Evolutionary conservation across 345 rosid genomes (phyloP).

Genomic region (Murraya paniculata): DNA sequence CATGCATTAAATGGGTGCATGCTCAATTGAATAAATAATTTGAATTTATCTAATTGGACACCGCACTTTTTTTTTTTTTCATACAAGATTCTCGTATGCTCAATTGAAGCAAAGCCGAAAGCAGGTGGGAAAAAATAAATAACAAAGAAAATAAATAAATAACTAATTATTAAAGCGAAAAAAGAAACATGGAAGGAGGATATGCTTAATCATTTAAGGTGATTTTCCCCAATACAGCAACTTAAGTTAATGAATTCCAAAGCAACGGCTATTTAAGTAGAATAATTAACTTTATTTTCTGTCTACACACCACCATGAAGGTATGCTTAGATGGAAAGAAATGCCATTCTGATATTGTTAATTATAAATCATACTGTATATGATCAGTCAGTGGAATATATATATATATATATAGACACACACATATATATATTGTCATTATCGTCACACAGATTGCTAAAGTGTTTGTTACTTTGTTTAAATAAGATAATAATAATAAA

Average conservation of each 20-base stretch:
- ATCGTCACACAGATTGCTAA: neutral
- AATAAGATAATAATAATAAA: no score
- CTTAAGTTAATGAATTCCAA: neutral
- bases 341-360: neutral
- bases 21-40: conserved; percentile 16
- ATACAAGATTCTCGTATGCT: conserved; percentile 25
- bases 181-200: neutral
- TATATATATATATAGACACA: neutral
- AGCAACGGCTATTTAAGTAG: conserved; percentile 5
- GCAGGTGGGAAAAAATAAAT: neutral
- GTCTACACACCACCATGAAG: neutral
- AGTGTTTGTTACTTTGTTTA: neutral
- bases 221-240: neutral
- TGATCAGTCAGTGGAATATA: neutral
- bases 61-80: neutral
- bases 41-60: conserved; percentile 25
- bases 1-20: no score
- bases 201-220: neutral
- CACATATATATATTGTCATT: neutral
- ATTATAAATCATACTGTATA: no score
- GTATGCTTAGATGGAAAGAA: neutral
- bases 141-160: no score
- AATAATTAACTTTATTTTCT: conserved; percentile 7
- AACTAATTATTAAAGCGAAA: neutral
- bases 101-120: conserved; percentile 25